Evolutionary conservation across 169 alveolate species (phyloP).

Genomic region (Neospora caninum): DNA sequence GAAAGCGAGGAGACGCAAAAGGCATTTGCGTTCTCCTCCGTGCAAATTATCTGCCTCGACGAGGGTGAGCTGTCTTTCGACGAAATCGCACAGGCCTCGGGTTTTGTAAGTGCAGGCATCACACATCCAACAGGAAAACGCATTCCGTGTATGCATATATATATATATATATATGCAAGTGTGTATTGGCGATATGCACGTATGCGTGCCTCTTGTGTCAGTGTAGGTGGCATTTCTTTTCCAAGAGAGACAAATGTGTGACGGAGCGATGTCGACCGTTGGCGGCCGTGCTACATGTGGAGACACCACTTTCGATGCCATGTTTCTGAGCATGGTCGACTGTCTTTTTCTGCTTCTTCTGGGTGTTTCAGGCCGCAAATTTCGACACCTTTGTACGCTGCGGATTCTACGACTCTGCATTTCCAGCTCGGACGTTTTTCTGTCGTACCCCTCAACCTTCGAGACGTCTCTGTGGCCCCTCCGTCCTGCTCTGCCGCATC

Average conservation of each 20-base stretch:
- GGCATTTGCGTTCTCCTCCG: background rate
- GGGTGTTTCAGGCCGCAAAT: background rate
- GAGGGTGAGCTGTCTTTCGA: background rate
- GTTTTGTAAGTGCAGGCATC: too few species aligned
- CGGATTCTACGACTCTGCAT: background rate
- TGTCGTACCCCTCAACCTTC: too few species aligned
- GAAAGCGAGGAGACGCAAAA: background rate
- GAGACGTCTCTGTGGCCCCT: too few species aligned
- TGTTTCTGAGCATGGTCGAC: too few species aligned
- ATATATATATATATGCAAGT: background rate
- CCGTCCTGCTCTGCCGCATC: too few species aligned
- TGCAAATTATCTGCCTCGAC: constrained; percentile 34
- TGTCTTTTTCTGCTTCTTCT: background rate
- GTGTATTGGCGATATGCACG: too few species aligned
- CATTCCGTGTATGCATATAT: background rate
- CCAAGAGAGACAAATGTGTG: background rate
- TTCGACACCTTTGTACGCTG: background rate
- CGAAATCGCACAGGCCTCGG: too few species aligned
- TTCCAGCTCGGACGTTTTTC: background rate
- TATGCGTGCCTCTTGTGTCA: too few species aligned
- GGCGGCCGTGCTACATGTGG: too few species aligned
- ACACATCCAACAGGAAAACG: too few species aligned
- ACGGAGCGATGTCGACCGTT: background rate
- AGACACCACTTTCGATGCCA: too few species aligned
- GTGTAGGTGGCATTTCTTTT: too few species aligned